Conservation (phyloP, 208 protist species). For the Leishmania lainsoni region DNA sequence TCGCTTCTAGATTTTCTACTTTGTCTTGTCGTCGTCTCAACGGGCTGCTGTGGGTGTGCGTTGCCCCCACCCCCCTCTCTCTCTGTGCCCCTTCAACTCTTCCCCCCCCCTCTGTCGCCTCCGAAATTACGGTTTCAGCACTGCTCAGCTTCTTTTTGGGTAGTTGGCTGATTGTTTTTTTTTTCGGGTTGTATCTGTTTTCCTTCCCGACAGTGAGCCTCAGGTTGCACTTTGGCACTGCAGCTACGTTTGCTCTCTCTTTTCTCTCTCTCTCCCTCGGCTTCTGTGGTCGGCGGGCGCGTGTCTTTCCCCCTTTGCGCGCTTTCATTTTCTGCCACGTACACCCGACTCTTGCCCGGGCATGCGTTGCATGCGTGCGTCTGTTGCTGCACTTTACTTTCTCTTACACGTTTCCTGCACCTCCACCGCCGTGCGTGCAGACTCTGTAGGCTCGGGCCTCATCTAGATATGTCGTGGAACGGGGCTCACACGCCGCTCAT, state of each 20-base stretch:
- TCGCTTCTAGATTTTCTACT: not conserved
- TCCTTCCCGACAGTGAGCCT: not conserved
- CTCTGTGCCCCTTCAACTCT: not conserved
- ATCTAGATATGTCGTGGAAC: not conserved
- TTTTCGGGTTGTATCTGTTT: not conserved
- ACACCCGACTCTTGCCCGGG: not conserved
- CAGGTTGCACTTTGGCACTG: not conserved
- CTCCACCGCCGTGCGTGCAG: not conserved
- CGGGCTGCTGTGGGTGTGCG: not conserved
- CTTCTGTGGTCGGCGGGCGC: not conserved
- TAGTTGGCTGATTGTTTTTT: not conserved
- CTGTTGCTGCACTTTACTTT: too few species aligned
- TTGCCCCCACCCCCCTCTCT: not conserved
- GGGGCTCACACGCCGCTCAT: not conserved
- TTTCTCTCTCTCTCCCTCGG: not conserved
- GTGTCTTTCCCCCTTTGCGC: too few species aligned
- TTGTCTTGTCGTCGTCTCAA: not conserved
- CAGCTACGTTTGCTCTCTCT: not conserved
- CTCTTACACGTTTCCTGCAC: not conserved
- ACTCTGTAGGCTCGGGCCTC: not conserved
- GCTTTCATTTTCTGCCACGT: not conserved
- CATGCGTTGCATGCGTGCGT: not conserved
- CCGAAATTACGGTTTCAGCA: not conserved
- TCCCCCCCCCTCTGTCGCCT: not conserved
- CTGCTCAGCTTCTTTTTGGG: not conserved